These are phyloP conservation scores for Erigeron philadelphicus DNA, from an alignment of 140 eudicot genomes.

Conservation along the genomic window DNA sequence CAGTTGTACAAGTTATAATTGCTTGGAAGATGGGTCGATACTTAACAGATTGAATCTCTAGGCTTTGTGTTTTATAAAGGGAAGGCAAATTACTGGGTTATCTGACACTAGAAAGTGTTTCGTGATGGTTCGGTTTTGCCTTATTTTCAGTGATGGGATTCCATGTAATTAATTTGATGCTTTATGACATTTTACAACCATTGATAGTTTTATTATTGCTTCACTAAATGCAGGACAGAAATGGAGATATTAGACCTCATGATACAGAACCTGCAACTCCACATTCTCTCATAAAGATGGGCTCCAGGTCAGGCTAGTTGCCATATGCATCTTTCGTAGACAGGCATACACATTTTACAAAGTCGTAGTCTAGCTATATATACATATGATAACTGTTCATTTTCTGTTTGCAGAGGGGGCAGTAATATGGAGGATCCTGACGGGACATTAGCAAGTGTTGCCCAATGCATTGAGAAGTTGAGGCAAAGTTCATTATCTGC, in stretches of 20 bases:
- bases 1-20: background rate
- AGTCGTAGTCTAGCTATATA: background rate
- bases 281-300: conserved; percentile 53
- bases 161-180: background rate
- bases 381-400: background rate
- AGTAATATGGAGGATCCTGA: conserved; percentile 98
- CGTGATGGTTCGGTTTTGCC: background rate
- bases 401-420: conserved; percentile 52
- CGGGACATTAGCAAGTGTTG: conserved; percentile 97
- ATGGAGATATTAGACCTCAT: conserved; percentile 53
- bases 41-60: background rate
- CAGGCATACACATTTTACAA: background rate
- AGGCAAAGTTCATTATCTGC: conserved; percentile 78
- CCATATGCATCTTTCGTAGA: background rate
- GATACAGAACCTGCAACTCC: conserved; percentile 82
- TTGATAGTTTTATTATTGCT: conserved; percentile 12
- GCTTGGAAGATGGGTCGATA: background rate
- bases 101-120: background rate
- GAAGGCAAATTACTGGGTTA: background rate
- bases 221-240: conserved; percentile 67
- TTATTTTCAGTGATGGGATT: background rate
- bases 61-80: background rate
- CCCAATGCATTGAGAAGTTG: conserved; percentile 95
- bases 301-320: conserved; percentile 58
- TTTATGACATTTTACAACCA: conserved; percentile 10